A percentile compares a stretch with the other conserved stretches of the same genome.
Evolutionary conservation across 2,329 filamentous ascomycete species (phyloP).

Genomic region (Fusarium sp.): DNA sequence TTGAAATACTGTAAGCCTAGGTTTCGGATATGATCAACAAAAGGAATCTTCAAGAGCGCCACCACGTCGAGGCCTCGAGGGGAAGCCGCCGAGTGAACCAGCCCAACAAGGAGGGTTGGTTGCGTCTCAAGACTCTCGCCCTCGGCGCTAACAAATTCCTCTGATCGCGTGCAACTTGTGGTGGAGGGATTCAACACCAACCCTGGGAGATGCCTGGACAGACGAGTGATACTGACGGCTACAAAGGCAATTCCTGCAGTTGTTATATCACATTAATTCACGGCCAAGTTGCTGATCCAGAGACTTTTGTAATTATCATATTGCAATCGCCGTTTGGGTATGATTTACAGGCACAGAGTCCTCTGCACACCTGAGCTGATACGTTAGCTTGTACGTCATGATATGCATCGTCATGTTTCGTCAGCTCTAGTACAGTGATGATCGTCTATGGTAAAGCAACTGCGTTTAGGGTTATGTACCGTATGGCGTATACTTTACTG

Average conservation of each 20-base stretch:
- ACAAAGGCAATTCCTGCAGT: neutral
- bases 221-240: constrained; percentile 29
- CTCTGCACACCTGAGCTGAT: constrained; percentile 20
- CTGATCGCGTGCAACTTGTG: constrained; percentile 34
- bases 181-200: constrained; percentile 25
- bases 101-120: constrained; percentile 14
- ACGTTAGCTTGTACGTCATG: constrained; percentile 44
- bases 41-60: constrained; percentile 27
- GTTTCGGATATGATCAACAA: constrained; percentile 6
- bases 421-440: constrained; percentile 36
- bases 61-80: constrained; percentile 24
- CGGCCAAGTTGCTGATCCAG: constrained; percentile 1
- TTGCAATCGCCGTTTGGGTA: neutral
- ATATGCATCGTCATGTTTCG: constrained; percentile 43
- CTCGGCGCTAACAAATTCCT: constrained; percentile 39
- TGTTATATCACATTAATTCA: neutral
- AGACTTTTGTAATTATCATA: neutral
- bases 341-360: constrained; percentile 27
- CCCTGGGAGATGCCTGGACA: constrained; percentile 8
- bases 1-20: constrained; percentile 10
- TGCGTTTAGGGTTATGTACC: constrained; percentile 27
- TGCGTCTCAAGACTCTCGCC: constrained; percentile 14
- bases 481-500: too few species aligned
- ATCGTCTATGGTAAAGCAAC: constrained; percentile 31
- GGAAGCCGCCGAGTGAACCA: constrained; percentile 21